A percentile compares a stretch with the other conserved stretches of the same genome.
Conservation (phyloP, 208 protist species). For the Crithidia acanthocephali region DNA sequence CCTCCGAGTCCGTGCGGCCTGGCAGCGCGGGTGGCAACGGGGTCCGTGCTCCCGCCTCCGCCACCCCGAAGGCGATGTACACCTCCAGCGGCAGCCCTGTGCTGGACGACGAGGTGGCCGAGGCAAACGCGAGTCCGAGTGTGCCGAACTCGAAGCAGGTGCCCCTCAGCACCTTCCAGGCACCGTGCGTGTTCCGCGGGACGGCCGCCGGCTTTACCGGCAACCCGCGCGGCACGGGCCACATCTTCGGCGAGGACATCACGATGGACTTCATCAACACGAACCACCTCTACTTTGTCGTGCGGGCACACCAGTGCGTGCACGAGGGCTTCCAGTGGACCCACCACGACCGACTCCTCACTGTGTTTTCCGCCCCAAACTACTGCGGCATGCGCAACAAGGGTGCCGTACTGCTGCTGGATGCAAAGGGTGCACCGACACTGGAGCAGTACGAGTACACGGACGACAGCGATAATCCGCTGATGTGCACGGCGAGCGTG, state of each 20-base stretch:
- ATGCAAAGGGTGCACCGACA: slow-evolving; percentile 44
- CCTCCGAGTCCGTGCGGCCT: slow-evolving; percentile 23
- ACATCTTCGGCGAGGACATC: slow-evolving; percentile 98
- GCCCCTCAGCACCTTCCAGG: slow-evolving; percentile 31
- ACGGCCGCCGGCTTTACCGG: slow-evolving; percentile 94
- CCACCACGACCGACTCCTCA: slow-evolving; percentile 98
- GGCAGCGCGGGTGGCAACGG: not conserved
- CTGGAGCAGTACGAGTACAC: slow-evolving; percentile 73
- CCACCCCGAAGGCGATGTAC: not conserved
- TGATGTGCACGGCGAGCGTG: slow-evolving; percentile 16
- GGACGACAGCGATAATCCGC: slow-evolving; percentile 9
- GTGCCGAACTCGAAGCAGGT: slow-evolving; percentile 29
- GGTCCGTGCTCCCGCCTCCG: not conserved
- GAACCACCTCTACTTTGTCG: slow-evolving; percentile 98
- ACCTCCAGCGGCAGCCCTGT: slow-evolving; percentile 7
- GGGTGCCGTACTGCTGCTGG: slow-evolving; percentile 94
- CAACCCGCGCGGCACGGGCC: slow-evolving; percentile 98
- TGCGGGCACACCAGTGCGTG: slow-evolving; percentile 98
- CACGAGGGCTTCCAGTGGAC: slow-evolving; percentile 99
- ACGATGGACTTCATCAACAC: slow-evolving; percentile 96
- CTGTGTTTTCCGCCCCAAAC: slow-evolving; percentile 99
- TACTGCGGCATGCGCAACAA: slow-evolving; percentile 99
- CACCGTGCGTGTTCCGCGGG: slow-evolving; percentile 37
- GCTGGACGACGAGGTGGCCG: slow-evolving; percentile 11
- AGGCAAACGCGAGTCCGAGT: not conserved